Evolutionary conservation across 2,329 filamentous ascomycete genomes (phyloP).

Genomic region (Trichoderma endophyticum): DNA sequence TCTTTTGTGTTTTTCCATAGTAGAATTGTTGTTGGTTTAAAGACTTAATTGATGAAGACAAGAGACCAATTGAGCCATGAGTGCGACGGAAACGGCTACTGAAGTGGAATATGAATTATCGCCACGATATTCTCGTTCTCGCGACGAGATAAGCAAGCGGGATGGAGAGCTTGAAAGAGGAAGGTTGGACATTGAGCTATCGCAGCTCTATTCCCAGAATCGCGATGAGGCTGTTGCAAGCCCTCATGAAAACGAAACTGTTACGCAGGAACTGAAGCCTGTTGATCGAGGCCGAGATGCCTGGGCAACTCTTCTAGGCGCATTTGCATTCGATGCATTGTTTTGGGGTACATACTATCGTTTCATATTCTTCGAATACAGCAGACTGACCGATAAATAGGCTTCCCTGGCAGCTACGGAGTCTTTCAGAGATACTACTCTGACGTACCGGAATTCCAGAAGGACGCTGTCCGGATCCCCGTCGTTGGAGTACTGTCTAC

Average conservation of each 20-base stretch:
- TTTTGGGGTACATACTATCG: conserved; percentile 20
- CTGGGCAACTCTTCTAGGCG: conserved; percentile 25
- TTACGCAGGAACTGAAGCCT: conserved; percentile 20
- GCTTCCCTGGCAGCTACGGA: conserved; percentile 29
- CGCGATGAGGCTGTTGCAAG: neutral
- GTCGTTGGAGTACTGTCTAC: conserved; percentile 28
- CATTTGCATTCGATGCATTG: conserved; percentile 26
- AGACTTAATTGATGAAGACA: neutral
- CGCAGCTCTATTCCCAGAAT: neutral
- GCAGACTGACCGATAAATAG: neutral
- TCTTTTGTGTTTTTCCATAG: neutral
- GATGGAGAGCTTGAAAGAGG: conserved; percentile 1
- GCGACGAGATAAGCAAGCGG: neutral
- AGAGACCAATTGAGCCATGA: neutral
- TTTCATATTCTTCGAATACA: fast-evolving
- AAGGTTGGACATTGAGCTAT: neutral
- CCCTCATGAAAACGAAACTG: neutral
- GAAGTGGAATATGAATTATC: neutral
- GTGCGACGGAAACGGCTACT: neutral
- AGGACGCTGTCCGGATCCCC: conserved; percentile 24
- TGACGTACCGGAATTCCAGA: conserved; percentile 25
- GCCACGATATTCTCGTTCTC: neutral
- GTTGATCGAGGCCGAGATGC: conserved; percentile 26
- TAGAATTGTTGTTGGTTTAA: neutral
- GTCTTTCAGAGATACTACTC: conserved; percentile 32